These are phyloP conservation scores for Pythium rishiriense DNA, from an alignment of 352 stramenopile species.

Conservation along the genomic window DNA sequence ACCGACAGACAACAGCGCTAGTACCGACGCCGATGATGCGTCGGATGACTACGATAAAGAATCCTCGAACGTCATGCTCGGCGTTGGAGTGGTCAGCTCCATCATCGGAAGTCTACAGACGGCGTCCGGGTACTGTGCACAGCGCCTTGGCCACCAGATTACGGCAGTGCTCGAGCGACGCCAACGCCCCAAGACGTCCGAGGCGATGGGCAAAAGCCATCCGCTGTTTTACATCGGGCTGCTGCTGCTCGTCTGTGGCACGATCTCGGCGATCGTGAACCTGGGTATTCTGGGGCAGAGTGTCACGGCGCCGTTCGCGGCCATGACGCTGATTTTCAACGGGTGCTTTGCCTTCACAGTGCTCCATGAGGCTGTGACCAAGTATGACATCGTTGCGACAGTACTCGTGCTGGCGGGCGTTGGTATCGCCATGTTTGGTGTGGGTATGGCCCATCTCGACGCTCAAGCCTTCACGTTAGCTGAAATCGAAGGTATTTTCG, in stretches of 20 bases:
- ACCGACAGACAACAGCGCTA: neutral
- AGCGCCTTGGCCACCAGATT: conserved; percentile 37
- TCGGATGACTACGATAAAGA: neutral
- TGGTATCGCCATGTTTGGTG: conserved; percentile 32
- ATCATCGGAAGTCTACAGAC: conserved; percentile 42
- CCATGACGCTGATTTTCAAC: conserved; percentile 45
- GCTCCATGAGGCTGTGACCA: conserved; percentile 33
- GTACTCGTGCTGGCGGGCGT: conserved; percentile 38
- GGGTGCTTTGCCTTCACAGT: conserved; percentile 33
- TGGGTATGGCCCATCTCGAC: conserved; percentile 26
- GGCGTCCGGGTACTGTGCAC: conserved; percentile 37
- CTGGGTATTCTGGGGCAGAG: conserved; percentile 41
- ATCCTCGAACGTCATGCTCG: conserved; percentile 28
- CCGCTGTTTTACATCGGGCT: conserved; percentile 35
- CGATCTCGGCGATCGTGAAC: conserved; percentile 38
- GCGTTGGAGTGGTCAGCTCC: conserved; percentile 35
- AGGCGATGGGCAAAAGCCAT: conserved; percentile 3
- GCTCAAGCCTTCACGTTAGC: conserved; percentile 26
- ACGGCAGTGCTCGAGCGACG: conserved; percentile 10
- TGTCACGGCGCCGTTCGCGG: conserved; percentile 39
- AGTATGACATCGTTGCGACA: conserved; percentile 34
- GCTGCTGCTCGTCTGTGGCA: conserved; percentile 35
- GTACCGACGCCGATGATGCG: neutral
- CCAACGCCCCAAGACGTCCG: neutral
- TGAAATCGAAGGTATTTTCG: conserved; percentile 30